These are phyloP conservation scores for Colletotrichum acutatum DNA, from an alignment of 2,329 filamentous ascomycete genomes.

Conservation along the genomic window DNA sequence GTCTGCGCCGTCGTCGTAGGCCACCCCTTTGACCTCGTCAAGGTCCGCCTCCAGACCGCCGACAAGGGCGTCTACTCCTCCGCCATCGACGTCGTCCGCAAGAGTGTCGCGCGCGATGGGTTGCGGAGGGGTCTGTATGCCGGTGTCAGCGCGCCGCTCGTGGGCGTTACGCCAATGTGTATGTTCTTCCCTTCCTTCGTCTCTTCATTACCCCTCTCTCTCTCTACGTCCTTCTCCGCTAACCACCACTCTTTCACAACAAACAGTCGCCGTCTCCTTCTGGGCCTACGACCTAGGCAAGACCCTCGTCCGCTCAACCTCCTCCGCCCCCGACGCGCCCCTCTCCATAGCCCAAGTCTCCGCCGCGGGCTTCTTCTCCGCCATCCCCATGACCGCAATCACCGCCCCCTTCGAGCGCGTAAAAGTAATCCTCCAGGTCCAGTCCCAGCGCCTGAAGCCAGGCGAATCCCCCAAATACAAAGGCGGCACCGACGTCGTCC, in stretches of 20 bases:
- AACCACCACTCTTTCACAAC: too few species aligned
- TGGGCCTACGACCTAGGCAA: conserved; percentile 98
- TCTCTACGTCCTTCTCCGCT: not conserved
- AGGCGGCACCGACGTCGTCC: conserved; percentile 89
- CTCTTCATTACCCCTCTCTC: not conserved
- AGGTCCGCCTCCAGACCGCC: conserved; percentile 95
- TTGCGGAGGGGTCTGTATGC: conserved; percentile 86
- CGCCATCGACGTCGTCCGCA: conserved; percentile 91
- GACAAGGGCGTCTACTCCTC: conserved; percentile 92
- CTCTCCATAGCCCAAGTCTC: conserved; percentile 90
- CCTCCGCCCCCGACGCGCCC: conserved; percentile 71
- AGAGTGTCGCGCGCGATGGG: conserved; percentile 88
- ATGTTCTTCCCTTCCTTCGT: conserved; percentile 54
- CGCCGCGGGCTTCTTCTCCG: conserved; percentile 95
- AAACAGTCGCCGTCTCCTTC: conserved; percentile 76
- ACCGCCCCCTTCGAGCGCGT: conserved; percentile 99
- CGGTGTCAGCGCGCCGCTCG: conserved; percentile 93
- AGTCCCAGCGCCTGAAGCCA: conserved; percentile 89
- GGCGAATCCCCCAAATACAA: conserved; percentile 94
- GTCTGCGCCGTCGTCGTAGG: conserved; percentile 94
- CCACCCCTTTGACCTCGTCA: conserved; percentile 97
- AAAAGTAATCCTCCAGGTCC: conserved; percentile 97
- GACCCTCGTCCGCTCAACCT: conserved; percentile 78
- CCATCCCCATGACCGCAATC: conserved; percentile 96
- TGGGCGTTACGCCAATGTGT: conserved; percentile 99